Conservation (phyloP, 345 rosid genomes). For the Hypericum perforatum region DNA sequence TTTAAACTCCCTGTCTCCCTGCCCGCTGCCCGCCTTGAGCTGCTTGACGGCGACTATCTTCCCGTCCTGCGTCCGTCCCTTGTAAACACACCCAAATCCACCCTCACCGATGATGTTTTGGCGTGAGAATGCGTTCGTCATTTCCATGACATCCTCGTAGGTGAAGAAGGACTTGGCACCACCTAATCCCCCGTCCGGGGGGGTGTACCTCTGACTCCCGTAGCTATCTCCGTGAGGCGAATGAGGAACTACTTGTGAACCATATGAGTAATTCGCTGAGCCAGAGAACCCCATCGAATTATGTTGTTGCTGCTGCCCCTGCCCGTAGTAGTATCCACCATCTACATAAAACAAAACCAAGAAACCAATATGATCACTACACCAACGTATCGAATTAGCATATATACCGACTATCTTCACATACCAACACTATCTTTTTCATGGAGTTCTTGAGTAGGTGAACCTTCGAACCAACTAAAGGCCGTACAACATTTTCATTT, state of each 20-base stretch:
- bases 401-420: no score
- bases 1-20: constrained; percentile 90
- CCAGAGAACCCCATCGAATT: constrained; percentile 28
- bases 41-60: constrained; percentile 79
- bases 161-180: constrained; percentile 45
- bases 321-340: constrained; percentile 42
- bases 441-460: no score
- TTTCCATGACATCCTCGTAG: constrained; percentile 72
- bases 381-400: no score
- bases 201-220: constrained; percentile 37
- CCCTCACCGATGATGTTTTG: constrained; percentile 85
- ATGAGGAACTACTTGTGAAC: constrained; percentile 23
- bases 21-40: constrained; percentile 90
- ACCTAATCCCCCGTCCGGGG: constrained; percentile 29
- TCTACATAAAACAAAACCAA: neutral
- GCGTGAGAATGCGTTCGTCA: constrained; percentile 64
- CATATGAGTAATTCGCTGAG: constrained; percentile 26
- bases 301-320: constrained; percentile 21
- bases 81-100: constrained; percentile 83
- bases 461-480: no score
- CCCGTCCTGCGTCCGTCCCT: constrained; percentile 50
- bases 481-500: no score
- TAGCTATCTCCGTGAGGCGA: constrained; percentile 28
- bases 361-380: neutral
- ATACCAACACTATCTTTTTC: no score